These are phyloP conservation scores for Trifolium pratense DNA, from an alignment of 306 rosid genomes.

Conservation along the genomic window DNA sequence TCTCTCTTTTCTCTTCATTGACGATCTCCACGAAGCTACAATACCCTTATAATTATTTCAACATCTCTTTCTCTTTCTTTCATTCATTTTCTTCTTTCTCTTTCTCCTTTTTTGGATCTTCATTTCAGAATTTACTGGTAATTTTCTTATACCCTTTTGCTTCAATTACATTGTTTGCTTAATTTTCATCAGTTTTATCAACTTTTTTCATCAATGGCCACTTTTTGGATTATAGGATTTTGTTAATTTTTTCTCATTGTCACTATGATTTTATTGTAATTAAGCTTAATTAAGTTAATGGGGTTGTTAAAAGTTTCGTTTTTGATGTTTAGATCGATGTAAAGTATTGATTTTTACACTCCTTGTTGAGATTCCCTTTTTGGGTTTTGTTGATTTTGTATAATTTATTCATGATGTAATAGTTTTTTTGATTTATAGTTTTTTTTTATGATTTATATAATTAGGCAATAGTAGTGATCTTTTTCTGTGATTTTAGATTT, in stretches of 20 bases:
- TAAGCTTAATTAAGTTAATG: constrained; percentile 30
- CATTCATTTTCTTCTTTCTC: not conserved
- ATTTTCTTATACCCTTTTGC: constrained; percentile 14
- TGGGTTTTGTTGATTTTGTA: constrained; percentile 32
- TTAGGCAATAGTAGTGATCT: constrained; percentile 13
- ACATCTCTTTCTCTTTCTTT: constrained; percentile 7
- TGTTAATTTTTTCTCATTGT: constrained; percentile 25
- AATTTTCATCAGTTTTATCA: not conserved
- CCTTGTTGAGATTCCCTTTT: not conserved
- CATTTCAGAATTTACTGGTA: constrained; percentile 49
- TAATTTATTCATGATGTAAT: not conserved
- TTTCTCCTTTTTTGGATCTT: constrained; percentile 44
- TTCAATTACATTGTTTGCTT: not conserved
- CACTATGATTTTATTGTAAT: constrained; percentile 30
- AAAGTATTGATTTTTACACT: not conserved
- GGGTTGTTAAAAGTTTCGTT: constrained; percentile 24
- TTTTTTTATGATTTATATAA: constrained; percentile 1
- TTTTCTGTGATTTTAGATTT: constrained; percentile 36
- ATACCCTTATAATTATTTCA: constrained; percentile 48
- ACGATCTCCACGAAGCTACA: constrained; percentile 76
- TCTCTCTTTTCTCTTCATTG: constrained; percentile 42
- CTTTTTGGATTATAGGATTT: not conserved
- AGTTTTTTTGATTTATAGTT: too few species aligned
- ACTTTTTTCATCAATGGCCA: not conserved
- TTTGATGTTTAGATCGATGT: constrained; percentile 31